phyloP scores from a whole-genome alignment of 192 early-diverging fungal genomes.

The Dimargaris xerosporica region DNA sequence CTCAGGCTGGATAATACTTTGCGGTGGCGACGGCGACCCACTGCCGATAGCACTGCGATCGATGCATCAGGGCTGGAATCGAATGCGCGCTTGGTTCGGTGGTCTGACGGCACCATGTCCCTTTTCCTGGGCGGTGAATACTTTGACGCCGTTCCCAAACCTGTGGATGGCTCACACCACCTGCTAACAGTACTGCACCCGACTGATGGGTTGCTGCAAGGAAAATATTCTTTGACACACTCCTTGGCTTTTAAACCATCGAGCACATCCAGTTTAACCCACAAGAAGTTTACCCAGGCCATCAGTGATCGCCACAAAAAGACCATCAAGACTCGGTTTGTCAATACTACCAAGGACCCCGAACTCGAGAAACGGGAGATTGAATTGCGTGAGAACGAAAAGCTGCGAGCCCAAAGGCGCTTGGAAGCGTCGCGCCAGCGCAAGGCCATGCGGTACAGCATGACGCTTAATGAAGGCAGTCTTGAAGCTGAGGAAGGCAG shows the following conservation, averaged over 20 bases:
- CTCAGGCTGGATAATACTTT: conserved; percentile 54
- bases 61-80: conserved; percentile 33
- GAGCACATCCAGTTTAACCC: conserved; percentile 36
- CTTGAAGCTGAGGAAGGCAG: conserved; percentile 22
- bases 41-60: background rate
- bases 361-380: conserved; percentile 39
- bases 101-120: conserved; percentile 62
- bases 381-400: conserved; percentile 43
- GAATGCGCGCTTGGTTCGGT: conserved; percentile 57
- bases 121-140: conserved; percentile 56
- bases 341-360: conserved; percentile 51
- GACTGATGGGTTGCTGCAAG: background rate
- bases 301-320: conserved; percentile 56
- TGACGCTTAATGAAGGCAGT: conserved; percentile 14
- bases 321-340: conserved; percentile 42
- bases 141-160: conserved; percentile 45
- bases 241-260: conserved; percentile 50
- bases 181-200: background rate
- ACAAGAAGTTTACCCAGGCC: conserved; percentile 44
- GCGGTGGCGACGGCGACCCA: conserved; percentile 42
- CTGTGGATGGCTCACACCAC: background rate
- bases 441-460: conserved; percentile 19
- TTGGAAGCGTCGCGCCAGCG: conserved; percentile 27
- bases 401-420: conserved; percentile 34
- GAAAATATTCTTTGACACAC: conserved; percentile 11